A percentile compares a stretch with the other conserved stretches of the same genome.
Conservation (phyloP, 306 rosid genomes). For the Prunus davidiana region DNA sequence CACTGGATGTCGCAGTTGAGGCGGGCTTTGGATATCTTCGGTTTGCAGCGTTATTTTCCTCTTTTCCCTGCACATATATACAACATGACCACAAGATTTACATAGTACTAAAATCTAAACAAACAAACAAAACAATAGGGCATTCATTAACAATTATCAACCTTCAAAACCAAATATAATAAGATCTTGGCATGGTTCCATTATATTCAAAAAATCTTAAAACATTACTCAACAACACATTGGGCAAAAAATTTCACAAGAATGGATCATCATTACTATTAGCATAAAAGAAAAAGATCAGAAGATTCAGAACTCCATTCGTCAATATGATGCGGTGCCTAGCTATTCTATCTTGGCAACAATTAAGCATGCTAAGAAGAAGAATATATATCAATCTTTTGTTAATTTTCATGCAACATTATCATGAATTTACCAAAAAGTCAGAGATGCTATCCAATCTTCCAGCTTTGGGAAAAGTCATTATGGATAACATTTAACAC, state of each 20-base stretch:
- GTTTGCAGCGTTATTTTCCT: neutral
- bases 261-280: no score
- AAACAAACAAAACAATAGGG: neutral
- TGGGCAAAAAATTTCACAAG: no score
- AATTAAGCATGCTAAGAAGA: no score
- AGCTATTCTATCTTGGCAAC: no score
- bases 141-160: neutral
- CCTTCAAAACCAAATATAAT: neutral
- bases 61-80: conserved; percentile 14
- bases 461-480: no score
- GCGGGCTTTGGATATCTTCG: conserved; percentile 7
- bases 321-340: neutral
- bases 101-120: neutral
- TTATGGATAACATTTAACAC: no score
- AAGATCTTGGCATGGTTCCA: neutral
- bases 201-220: neutral
- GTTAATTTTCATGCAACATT: no score
- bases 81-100: neutral
- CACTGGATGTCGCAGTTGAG: neutral
- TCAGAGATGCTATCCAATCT: no score
- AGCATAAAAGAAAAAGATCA: neutral
- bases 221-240: no score
- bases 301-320: neutral
- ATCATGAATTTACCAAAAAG: no score
- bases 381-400: no score